Conservation (phyloP, 2,329 filamentous ascomycete genomes). For the Fusarium acutatum region DNA sequence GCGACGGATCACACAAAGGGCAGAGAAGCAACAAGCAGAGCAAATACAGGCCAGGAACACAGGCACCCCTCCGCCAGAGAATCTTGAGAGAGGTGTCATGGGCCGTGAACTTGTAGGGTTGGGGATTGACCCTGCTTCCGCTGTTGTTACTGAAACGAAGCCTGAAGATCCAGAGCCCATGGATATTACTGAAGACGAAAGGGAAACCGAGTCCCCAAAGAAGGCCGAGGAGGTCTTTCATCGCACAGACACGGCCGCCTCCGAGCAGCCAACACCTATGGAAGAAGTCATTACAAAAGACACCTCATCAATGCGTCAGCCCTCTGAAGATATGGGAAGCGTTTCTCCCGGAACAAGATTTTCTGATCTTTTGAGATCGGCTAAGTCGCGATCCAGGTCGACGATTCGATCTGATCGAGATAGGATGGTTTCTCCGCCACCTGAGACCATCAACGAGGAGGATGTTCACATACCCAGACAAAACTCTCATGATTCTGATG, state of each 20-base stretch:
- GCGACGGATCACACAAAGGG: conserved; percentile 69
- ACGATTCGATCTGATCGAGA: conserved; percentile 54
- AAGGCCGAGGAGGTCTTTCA: conserved; percentile 44
- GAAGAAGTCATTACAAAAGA: conserved; percentile 38
- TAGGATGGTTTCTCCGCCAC: conserved; percentile 48
- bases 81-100: conserved; percentile 68
- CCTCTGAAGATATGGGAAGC: conserved; percentile 35
- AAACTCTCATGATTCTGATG: conserved; percentile 65
- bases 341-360: conserved; percentile 41
- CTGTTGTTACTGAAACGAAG: conserved; percentile 64
- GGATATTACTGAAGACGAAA: conserved; percentile 34
- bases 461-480: conserved; percentile 61
- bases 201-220: conserved; percentile 20
- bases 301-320: conserved; percentile 24
- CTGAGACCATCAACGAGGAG: conserved; percentile 55
- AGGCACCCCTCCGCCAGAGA: conserved; percentile 61
- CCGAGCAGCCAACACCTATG: conserved; percentile 35
- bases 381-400: conserved; percentile 60
- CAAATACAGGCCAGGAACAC: conserved; percentile 62
- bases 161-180: conserved; percentile 42
- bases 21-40: conserved; percentile 71
- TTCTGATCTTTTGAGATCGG: conserved; percentile 55
- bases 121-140: conserved; percentile 65
- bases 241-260: conserved; percentile 40
- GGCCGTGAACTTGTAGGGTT: conserved; percentile 66